Evolutionary conservation across 2,329 filamentous ascomycete genomes (phyloP).

Genomic region (Trichophyton schoenleinii): DNA sequence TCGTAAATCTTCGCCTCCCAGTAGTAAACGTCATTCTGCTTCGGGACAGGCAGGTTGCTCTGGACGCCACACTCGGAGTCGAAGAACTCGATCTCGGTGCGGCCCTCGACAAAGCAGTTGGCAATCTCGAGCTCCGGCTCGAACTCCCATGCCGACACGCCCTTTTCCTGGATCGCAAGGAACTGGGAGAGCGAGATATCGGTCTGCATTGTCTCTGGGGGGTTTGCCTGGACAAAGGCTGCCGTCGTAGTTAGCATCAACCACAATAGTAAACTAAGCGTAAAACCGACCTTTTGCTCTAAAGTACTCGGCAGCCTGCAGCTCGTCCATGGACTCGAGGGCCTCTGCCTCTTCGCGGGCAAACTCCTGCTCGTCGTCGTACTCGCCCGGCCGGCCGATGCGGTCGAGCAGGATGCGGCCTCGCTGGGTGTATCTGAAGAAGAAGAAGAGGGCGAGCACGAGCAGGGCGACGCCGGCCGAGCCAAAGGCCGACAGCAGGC

Average conservation of each 20-base stretch:
- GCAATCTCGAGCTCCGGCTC: constrained; percentile 98
- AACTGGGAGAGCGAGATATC: constrained; percentile 97
- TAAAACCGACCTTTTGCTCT: constrained; percentile 70
- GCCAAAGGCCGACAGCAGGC: constrained; percentile 84
- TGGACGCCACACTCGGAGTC: constrained; percentile 96
- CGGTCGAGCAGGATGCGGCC: constrained; percentile 89
- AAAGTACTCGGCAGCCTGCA: constrained; percentile 78
- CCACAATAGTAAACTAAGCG: background rate
- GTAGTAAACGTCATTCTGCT: constrained; percentile 98
- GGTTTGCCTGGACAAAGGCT: constrained; percentile 92
- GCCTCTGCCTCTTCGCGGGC: constrained; percentile 88
- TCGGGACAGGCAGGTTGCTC: constrained; percentile 90
- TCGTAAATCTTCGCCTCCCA: constrained; percentile 99
- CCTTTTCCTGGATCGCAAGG: constrained; percentile 96
- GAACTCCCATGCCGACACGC: constrained; percentile 99
- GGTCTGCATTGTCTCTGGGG: constrained; percentile 86
- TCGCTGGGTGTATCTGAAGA: constrained; percentile 78
- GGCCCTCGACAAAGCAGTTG: constrained; percentile 92
- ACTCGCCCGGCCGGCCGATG: constrained; percentile 86
- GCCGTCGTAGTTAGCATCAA: constrained; percentile 11
- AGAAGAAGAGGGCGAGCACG: constrained; percentile 72
- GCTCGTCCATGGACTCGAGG: constrained; percentile 87
- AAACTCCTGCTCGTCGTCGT: constrained; percentile 94
- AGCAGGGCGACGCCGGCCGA: constrained; percentile 75
- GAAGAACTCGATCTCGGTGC: constrained; percentile 97